Base-by-base conservation (phyloP, 148 eudicot genomes). In the Arctostaphylos glauca region DNA sequence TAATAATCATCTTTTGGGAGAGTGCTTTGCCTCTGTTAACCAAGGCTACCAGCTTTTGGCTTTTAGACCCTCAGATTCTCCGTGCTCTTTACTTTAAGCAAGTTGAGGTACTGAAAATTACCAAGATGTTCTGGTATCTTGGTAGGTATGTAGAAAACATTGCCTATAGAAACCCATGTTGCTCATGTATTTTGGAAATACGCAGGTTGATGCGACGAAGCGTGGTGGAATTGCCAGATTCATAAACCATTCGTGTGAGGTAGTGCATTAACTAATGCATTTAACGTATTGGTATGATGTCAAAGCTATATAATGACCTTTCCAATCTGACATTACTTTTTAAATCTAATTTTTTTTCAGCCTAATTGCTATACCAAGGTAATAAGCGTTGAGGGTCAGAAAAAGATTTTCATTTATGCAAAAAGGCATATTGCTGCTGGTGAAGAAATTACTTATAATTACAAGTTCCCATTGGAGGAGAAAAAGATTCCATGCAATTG, bases 201-300 rank as follows among this genome's bases (percentile, higher is more conserved):
- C 89, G 85, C 86, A 96, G 99, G 99, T 96, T 87, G 98, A 96
- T 90, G 99, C 99, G 66, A 96, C 99, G 21, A 96, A 93, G 85
- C 94, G 99, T 81, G 99, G 99, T 82, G 99, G 99, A n/a, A 89
- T 96, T 87, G 99, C 99, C 76, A 93, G 99, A 88, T 96, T 96
- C 82, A 87, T 96, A 84, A 96, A 96, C 89, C 99, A 96, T 89
- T 96, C 99, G 38, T 96, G 99, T 80, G 98, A 96, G 99, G 99
- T 96, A 89, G 71, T 67, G 82, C 78, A 49, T 83, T 53, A n/a
- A 81, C 16, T 64, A 15, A 71, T 44, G 15, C 5, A 23, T 78
- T 15, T 14, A 31, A 44, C 47, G 10, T 47, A 23, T 46, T 75
- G n/a, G 16, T 76, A 56, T 56, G 82, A 79, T 66, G 80, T 38